Percentiles rank a stretch among this genome's conserved stretches.
phyloP scores from a whole-genome alignment of 2,329 filamentous ascomycete genomes.

The Cercospora citrullina region DNA sequence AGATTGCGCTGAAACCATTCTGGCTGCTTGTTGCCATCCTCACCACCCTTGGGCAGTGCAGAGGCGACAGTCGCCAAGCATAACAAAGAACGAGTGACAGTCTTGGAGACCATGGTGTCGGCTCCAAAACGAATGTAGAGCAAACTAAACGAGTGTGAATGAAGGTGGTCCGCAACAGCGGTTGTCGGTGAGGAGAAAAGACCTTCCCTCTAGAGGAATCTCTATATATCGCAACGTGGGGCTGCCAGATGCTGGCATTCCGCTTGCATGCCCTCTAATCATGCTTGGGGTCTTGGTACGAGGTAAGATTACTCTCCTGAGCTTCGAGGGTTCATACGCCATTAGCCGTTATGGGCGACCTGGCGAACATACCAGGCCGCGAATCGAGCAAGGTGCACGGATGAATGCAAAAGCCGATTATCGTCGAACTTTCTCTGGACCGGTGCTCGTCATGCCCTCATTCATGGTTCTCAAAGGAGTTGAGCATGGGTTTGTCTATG shows the following conservation, averaged over 20 bases:
- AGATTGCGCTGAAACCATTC: conserved; percentile 38
- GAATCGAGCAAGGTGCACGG: not conserved
- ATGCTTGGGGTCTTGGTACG: conserved; percentile 11
- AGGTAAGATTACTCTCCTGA: conserved; percentile 17
- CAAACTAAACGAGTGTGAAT: conserved; percentile 20
- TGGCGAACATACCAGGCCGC: conserved; percentile 2
- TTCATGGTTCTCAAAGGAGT: not conserved
- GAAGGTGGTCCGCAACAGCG: conserved; percentile 16
- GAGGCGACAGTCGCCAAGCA: conserved; percentile 18
- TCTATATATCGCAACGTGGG: conserved; percentile 19
- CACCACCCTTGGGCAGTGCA: conserved; percentile 14
- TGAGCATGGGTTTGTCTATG: not conserved
- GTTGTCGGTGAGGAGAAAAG: conserved; percentile 14
- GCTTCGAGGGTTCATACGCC: conserved; percentile 2
- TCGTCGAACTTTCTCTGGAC: not conserved
- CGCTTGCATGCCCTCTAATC: conserved; percentile 13
- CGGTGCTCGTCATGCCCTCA: not conserved
- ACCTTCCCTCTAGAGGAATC: conserved; percentile 1
- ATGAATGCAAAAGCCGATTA: not conserved
- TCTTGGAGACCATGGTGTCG: conserved; percentile 18
- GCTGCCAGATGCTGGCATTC: conserved; percentile 6
- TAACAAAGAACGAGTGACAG: conserved; percentile 24
- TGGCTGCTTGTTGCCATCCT: conserved; percentile 8
- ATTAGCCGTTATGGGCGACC: not conserved
- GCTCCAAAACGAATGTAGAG: conserved; percentile 13